Conservation (phyloP, 805 yeast genomes). For the Metschnikowia kunwiensis region DNA sequence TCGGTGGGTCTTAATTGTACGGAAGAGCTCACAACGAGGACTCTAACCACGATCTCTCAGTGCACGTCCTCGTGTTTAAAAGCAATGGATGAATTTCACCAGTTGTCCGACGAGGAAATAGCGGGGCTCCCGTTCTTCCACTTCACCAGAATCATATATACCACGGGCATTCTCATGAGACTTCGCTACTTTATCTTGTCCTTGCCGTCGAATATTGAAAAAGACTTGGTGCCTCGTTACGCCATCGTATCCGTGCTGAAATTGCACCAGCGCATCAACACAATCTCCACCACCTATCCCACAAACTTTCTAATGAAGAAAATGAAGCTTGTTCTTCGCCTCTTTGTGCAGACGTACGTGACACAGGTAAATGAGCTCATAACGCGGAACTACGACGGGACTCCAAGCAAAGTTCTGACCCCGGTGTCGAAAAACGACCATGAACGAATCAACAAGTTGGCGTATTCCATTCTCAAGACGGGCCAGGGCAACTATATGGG, state of each 20-base stretch:
- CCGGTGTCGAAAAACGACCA: constrained; percentile 17
- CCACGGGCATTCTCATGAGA: constrained; percentile 61
- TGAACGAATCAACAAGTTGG: constrained; percentile 21
- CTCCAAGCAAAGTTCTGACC: constrained; percentile 8
- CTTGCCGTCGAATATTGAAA: constrained; percentile 45
- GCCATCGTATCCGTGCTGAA: constrained; percentile 37
- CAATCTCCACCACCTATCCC: constrained; percentile 28
- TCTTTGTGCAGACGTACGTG: constrained; percentile 60
- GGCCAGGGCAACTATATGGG: constrained; percentile 4
- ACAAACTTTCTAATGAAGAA: constrained; percentile 51
- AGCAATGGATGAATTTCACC: constrained; percentile 48
- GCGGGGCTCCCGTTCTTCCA: constrained; percentile 57
- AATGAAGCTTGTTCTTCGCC: constrained; percentile 51
- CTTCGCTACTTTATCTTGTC: constrained; percentile 54
- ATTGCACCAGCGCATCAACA: constrained; percentile 25
- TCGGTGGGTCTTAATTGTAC: constrained; percentile 9
- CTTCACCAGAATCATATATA: constrained; percentile 56
- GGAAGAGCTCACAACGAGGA: constrained; percentile 22
- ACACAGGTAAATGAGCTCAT: constrained; percentile 46
- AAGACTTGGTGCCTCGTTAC: constrained; percentile 46
- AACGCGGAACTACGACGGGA: constrained; percentile 22
- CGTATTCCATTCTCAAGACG: constrained; percentile 6
- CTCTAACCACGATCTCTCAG: constrained; percentile 44
- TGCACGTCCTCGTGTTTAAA: constrained; percentile 54
- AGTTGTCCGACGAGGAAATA: constrained; percentile 43